Evolutionary conservation across 2,329 filamentous ascomycete species (phyloP), one percentile per base, ranked within the genome.

Genomic region (Aspergillus clavatus): DNA sequence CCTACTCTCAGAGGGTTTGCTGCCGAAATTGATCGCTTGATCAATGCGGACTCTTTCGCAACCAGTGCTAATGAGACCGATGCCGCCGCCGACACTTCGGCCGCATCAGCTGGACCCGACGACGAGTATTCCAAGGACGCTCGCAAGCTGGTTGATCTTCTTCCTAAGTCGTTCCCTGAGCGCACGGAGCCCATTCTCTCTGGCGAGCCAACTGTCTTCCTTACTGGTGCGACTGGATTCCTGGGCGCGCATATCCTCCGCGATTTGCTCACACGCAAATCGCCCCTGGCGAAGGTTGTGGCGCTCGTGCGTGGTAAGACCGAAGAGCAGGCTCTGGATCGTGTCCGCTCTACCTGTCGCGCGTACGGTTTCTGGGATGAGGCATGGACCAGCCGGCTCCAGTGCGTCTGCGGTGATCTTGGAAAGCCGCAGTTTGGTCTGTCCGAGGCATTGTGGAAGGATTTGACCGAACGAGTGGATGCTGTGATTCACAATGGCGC

Each of bases 161-260:
- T 87, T 10, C 77, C 81, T 1, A 52, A 54, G 28, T 60, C 55
- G 11, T 75, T 71, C 54, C 59, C 62, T 24, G 46, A 52, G 1
- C 66, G 51, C 49, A 67, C 46, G 47, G 71, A 49, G 38, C 58
- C 52, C 31, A 57, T 72, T 26, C 59, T 68, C 11, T 50, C 61
- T 22, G 54, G 54, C 6, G 62, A 62, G 28, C 68, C 74, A 3
- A 89, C 84, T 0, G 76, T 93, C 8, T 86, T 96, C 66, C 71
- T 96, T 4, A 96, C 90, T 2, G 89, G 91, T 35, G 89, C 87
- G 3, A 96, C 90, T 4, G 90, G 90, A 2, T 96, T 96, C 73
- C 69, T 96, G 16, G 90, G 90, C 22, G 79, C 87, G 0, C 94
- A 89, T 60, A 73, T 96, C 8, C 72, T 94, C 24, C 79, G 79